phyloP scores from a whole-genome alignment of 345 rosid genomes.

The Turnera subulata region DNA sequence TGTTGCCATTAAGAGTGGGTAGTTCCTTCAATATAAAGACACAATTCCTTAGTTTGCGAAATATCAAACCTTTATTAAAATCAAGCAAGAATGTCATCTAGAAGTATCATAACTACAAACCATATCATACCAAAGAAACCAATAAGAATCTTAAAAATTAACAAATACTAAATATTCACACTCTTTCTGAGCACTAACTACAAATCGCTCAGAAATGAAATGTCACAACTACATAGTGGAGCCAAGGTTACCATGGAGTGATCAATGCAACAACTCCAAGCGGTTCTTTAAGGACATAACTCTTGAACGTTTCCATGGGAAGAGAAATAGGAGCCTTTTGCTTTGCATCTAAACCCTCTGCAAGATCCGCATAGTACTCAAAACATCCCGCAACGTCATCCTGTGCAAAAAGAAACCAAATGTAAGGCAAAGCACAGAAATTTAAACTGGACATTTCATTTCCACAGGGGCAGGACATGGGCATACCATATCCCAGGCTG shows the following conservation, averaged over 20 bases:
- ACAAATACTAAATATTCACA: not conserved
- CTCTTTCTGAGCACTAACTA: too few relatives aligned
- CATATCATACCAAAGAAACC: not conserved
- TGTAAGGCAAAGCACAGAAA: constrained; percentile 13
- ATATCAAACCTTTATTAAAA: not conserved
- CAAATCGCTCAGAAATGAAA: not conserved
- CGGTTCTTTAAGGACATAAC: constrained; percentile 75
- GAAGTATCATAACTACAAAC: not conserved
- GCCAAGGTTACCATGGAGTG: constrained; percentile 75
- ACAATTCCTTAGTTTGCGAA: constrained; percentile 8
- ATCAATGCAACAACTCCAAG: constrained; percentile 93
- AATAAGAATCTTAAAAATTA: not conserved
- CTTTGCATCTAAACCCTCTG: constrained; percentile 89
- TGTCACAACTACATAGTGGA: not conserved
- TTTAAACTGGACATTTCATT: not conserved
- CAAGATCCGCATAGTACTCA: constrained; percentile 92
- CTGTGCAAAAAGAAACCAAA: constrained; percentile 41
- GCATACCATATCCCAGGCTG: constrained; percentile 85
- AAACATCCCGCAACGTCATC: constrained; percentile 98
- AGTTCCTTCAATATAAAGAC: constrained; percentile 63
- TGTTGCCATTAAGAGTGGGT: constrained; percentile 85
- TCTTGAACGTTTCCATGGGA: constrained; percentile 80
- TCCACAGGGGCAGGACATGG: constrained; percentile 1
- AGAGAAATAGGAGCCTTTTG: constrained; percentile 81
- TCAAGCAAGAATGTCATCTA: not conserved